Conservation (phyloP, 2,329 filamentous ascomycete species). For the Colletotrichum australisinense region DNA sequence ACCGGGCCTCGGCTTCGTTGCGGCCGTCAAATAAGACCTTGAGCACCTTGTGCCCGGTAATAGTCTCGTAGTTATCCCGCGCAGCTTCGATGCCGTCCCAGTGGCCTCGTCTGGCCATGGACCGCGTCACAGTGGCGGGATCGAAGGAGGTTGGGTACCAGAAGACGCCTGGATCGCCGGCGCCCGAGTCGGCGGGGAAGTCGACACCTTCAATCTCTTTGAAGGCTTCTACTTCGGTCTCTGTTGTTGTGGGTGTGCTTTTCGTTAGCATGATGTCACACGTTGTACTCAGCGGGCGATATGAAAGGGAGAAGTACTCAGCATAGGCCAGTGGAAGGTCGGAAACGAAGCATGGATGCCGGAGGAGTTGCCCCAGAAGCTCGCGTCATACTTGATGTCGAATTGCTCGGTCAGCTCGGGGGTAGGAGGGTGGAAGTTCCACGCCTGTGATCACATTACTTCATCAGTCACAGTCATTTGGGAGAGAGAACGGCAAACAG, state of each 20-base stretch:
- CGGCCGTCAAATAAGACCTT: slow-evolving; percentile 51
- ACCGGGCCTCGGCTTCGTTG: too few species aligned
- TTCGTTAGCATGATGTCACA: background rate
- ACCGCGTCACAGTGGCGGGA: slow-evolving; percentile 41
- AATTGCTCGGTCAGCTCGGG: slow-evolving; percentile 36
- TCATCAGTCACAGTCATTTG: background rate
- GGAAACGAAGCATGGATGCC: slow-evolving; percentile 42
- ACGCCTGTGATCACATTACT: slow-evolving; percentile 23
- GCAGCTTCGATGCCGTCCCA: slow-evolving; percentile 40
- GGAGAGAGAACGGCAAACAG: too few species aligned
- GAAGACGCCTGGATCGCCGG: slow-evolving; percentile 43
- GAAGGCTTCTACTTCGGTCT: slow-evolving; percentile 38
- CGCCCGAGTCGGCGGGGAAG: slow-evolving; percentile 40
- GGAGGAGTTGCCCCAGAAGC: slow-evolving; percentile 39
- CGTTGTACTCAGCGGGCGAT: background rate
- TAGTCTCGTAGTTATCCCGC: slow-evolving; percentile 37
- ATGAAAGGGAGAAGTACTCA: slow-evolving; percentile 18
- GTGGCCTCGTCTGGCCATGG: slow-evolving; percentile 43
- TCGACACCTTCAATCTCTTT: slow-evolving; percentile 40
- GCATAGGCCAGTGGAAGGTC: slow-evolving; percentile 37
- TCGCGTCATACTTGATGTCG: slow-evolving; percentile 41
- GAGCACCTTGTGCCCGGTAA: slow-evolving; percentile 46
- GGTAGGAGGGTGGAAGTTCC: slow-evolving; percentile 39
- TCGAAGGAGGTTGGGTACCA: slow-evolving; percentile 47
- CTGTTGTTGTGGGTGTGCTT: slow-evolving; percentile 9